Evolutionary conservation across 495 filamentous ascomycete species (phyloP), one percentile per base, ranked within the genome.

Genomic region (Hyaloscypha variabilis): DNA sequence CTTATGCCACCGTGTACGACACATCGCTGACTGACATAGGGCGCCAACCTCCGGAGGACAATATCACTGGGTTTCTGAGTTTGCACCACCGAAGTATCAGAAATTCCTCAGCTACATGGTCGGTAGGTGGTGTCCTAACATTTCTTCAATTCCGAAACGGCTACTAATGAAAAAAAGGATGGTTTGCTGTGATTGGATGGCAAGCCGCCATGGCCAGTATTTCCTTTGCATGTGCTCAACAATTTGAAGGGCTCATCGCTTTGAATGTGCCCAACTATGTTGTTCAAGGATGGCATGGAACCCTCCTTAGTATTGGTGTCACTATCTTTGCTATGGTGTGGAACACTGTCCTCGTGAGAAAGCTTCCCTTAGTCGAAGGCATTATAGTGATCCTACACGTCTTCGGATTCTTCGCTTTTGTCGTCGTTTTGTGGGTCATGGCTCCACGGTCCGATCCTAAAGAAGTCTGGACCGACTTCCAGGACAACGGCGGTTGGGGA

Each of bases 161-260:
- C 2, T 34, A 13, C 31, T 34, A 1, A 56, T 82, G 30, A 6
- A 58, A 34, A 23, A 39, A 11, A 65, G 83, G 83, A 21, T 90
- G 87, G 87, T 77, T 89, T 31, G 82, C 79, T 30, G 81, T 83
- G 2, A 82, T 82, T 34, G 87, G 84, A 10, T 89, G 87, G 87
- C 83, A 88, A 73, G 83, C 82, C 24, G 78, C 83, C 2, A 83
- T 83, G 23, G 82, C 86, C 4, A 76, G 81, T 1, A 75, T 82
- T 29, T 80, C 81, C 1, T 88, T 84, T 69, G 75, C 88, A 3
- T 78, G 80, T 1, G 85, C 80, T 1, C 85, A 80, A 5, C 81
- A 86, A 63, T 83, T 90, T 46, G 86, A 89, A 72, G 84, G 85
- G 0, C 73, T 88, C 14, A 77, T 87, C 55, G 78, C 84, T 23